phyloP scores from a whole-genome alignment of 192 early-diverging fungal species.

The Coemansia sp. region DNA sequence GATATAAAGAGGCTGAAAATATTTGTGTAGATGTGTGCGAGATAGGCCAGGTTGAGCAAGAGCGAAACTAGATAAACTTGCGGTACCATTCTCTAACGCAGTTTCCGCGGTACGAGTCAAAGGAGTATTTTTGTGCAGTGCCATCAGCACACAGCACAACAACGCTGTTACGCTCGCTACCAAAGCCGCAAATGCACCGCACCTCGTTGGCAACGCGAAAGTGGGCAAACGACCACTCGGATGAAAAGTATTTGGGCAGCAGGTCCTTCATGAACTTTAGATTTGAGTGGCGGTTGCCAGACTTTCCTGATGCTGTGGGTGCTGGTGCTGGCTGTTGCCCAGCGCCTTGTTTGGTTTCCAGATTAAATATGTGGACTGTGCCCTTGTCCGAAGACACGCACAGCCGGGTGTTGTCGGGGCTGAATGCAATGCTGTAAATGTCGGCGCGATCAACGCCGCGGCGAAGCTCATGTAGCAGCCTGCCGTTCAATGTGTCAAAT shows the following conservation, averaged over 20 bases:
- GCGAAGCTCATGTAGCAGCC: conserved; percentile 79
- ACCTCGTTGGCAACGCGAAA: conserved; percentile 73
- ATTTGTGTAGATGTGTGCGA: conserved; percentile 2
- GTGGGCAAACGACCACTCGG: conserved; percentile 90
- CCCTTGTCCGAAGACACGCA: conserved; percentile 89
- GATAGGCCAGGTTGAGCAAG: not conserved
- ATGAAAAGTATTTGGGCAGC: conserved; percentile 93
- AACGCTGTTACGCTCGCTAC: conserved; percentile 69
- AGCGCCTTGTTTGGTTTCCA: conserved; percentile 55
- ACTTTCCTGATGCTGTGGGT: conserved; percentile 16
- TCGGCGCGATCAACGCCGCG: conserved; percentile 84
- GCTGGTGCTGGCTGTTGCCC: conserved; percentile 18
- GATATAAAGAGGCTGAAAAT: not conserved
- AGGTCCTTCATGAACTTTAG: conserved; percentile 75
- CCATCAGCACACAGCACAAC: conserved; percentile 86
- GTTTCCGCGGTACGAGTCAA: conserved; percentile 63
- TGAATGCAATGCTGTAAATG: conserved; percentile 90
- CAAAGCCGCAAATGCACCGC: conserved; percentile 81
- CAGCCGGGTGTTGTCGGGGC: conserved; percentile 68
- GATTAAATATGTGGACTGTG: conserved; percentile 90
- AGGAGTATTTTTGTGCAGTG: conserved; percentile 78
- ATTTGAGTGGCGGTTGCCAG: conserved; percentile 58
- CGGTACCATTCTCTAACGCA: conserved; percentile 54
- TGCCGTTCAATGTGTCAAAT: conserved; percentile 71
- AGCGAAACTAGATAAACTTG: conserved; percentile 35